phyloP scores from a whole-genome alignment of 2,329 filamentous ascomycete species.

The Elsinoe fawcettii region DNA sequence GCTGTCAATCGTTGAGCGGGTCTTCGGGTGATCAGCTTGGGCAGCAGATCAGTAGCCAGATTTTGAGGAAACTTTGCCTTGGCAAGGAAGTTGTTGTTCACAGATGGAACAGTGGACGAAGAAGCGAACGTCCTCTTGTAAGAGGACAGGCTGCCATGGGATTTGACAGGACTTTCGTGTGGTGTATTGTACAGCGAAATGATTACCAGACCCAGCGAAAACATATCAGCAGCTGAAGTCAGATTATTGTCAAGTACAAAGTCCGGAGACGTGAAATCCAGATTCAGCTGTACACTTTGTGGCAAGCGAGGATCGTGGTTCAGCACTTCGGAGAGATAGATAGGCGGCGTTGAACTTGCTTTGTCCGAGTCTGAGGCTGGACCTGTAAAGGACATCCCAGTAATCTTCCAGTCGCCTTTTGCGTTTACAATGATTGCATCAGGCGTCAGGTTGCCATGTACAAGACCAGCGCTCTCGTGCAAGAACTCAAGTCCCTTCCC shows the following conservation, averaged over 20 bases:
- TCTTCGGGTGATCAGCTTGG: constrained; percentile 75
- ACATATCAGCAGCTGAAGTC: constrained; percentile 79
- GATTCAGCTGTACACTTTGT: constrained; percentile 71
- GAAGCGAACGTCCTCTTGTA: constrained; percentile 81
- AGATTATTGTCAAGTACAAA: constrained; percentile 88
- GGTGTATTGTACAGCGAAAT: constrained; percentile 92
- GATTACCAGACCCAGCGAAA: constrained; percentile 82
- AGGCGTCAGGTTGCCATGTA: constrained; percentile 90
- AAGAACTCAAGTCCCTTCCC: constrained; percentile 92
- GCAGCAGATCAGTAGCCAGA: constrained; percentile 66
- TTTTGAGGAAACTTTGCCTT: constrained; percentile 73
- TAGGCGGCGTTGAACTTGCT: constrained; percentile 63
- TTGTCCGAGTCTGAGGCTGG: constrained; percentile 64
- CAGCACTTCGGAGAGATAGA: constrained; percentile 74
- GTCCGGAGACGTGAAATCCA: constrained; percentile 92
- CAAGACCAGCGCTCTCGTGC: constrained; percentile 86
- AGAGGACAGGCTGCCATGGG: constrained; percentile 68
- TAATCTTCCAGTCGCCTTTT: constrained; percentile 98
- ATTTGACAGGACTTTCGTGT: constrained; percentile 76
- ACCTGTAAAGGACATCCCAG: constrained; percentile 82
- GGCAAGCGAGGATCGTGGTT: constrained; percentile 82
- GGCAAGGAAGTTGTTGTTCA: constrained; percentile 76
- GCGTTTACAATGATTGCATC: constrained; percentile 90
- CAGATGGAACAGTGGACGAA: constrained; percentile 68
- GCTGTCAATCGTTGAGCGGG: constrained; percentile 83